phyloP scores from a whole-genome alignment of 2,329 filamentous ascomycete genomes.

The Fusarium clavum region DNA sequence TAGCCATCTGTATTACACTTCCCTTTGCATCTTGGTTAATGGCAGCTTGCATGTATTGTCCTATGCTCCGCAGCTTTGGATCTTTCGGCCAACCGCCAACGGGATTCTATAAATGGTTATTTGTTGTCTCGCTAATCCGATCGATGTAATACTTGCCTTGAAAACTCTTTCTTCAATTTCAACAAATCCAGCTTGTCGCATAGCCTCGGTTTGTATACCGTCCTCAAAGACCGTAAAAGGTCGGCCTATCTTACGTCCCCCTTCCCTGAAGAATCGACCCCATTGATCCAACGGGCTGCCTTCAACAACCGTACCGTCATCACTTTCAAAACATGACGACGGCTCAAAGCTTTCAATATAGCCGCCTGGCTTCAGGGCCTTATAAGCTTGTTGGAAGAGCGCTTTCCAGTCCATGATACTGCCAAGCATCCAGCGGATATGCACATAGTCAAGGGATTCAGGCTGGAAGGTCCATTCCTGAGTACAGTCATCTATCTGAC shows the following conservation, averaged over 20 bases:
- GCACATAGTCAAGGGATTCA: background rate
- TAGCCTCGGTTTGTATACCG: background rate
- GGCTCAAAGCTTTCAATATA: constrained; percentile 19
- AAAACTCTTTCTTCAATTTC: background rate
- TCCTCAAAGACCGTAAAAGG: background rate
- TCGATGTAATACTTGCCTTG: background rate
- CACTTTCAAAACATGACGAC: background rate
- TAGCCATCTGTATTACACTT: constrained; percentile 2
- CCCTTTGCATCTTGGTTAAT: constrained; percentile 1
- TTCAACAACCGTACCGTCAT: background rate
- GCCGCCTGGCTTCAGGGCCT: background rate
- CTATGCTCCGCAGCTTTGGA: background rate
- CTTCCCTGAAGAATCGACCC: constrained; percentile 12
- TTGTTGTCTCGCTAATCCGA: background rate
- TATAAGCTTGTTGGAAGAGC: background rate
- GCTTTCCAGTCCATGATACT: constrained; percentile 8
- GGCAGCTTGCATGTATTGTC: background rate
- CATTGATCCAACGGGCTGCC: background rate
- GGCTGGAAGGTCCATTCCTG: constrained; percentile 1
- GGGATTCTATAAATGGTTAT: constrained; percentile 5
- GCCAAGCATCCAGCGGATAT: constrained; percentile 12
- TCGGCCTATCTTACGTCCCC: background rate
- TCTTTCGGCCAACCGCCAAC: constrained; percentile 14
- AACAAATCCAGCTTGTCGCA: constrained; percentile 3
- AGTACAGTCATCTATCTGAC: constrained; percentile 17